Percentiles rank a stretch among this genome's conserved stretches.
Conservation (phyloP, 2,329 filamentous ascomycete genomes). For the Diaporthe velutina region DNA sequence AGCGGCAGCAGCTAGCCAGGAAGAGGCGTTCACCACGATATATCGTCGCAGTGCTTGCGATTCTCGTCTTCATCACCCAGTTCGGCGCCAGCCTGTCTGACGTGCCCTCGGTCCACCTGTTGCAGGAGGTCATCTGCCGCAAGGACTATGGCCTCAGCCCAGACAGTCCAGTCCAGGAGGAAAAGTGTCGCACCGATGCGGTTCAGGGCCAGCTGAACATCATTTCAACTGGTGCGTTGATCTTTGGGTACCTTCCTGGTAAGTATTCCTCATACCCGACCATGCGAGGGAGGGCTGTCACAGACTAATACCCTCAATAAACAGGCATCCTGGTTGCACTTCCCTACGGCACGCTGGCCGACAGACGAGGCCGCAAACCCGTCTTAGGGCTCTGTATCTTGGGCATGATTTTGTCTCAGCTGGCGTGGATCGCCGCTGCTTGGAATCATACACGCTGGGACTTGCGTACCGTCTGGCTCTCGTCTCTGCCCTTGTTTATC, state of each 20-base stretch:
- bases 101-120: conserved; percentile 25
- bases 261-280: not conserved
- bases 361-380: conserved; percentile 14
- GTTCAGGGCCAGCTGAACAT: conserved; percentile 24
- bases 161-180: not conserved
- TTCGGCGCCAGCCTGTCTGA: conserved; percentile 29
- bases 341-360: conserved; percentile 12
- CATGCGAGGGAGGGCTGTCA: no score
- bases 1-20: not conserved
- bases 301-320: not conserved
- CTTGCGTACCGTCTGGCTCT: conserved; percentile 20
- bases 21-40: not conserved
- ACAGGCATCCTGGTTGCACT: conserved; percentile 28
- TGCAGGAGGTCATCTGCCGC: conserved; percentile 34
- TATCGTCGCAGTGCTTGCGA: conserved; percentile 3
- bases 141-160: not conserved
- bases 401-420: conserved; percentile 31
- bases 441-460: conserved; percentile 16
- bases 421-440: conserved; percentile 19
- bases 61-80: conserved; percentile 32
- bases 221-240: conserved; percentile 1
- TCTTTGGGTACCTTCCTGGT: conserved; percentile 34
- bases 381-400: conserved; percentile 20
- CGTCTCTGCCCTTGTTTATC: conserved; percentile 1
- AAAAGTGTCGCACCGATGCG: not conserved